Base-by-base conservation (phyloP, 768 basidiomycete species). In the Boletellus emodensis region DNA sequence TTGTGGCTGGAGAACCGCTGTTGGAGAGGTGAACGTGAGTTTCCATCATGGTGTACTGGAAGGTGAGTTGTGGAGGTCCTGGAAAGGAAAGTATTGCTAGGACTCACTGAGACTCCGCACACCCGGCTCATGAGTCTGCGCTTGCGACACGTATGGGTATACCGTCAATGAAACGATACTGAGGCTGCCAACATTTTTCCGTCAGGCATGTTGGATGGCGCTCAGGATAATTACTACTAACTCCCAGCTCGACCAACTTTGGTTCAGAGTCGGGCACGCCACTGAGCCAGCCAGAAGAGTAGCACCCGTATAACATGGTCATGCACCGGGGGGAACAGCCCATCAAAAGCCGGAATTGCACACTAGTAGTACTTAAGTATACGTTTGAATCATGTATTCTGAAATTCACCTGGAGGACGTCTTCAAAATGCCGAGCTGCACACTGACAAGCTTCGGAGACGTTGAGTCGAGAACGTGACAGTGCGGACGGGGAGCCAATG, bases 21-120 rank as follows among this genome's bases (percentile, higher is more conserved):
- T 64, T 70, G 18, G 63, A 46, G 8, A 54, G n/a, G 13, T 72
- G 62, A 42, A 73, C 58, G 63, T 76, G 77, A 20, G 77, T 72
- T 22, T 79, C 64, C 79, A n/a, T n/a, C n/a, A 80, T 81, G 22
- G 32, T 11, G 20, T 6, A n/a, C 22, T 44, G 11, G 46, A 20
- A n/a, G 26, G 32, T 10, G 28, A 38, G 36, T 17, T 45, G 38
- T 17, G 38, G 30, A 11, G 28, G 51, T 55, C 59, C 61, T 40
- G 44, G 63, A 65, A 66, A 65, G 64, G 64, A 63, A 62, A 48
- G 33, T 30, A 8, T 37, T 37, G 34, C 4, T 24, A 26, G 32
- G 40, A 20, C 34, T 11, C 35, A 26, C 24, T 39, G 28, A 36
- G 14, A 49, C 40, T 44, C 40, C 48, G 38, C 35, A 32, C 49